phyloP scores from a whole-genome alignment of 129 eudicot genomes.

The Lonicera japonica region DNA sequence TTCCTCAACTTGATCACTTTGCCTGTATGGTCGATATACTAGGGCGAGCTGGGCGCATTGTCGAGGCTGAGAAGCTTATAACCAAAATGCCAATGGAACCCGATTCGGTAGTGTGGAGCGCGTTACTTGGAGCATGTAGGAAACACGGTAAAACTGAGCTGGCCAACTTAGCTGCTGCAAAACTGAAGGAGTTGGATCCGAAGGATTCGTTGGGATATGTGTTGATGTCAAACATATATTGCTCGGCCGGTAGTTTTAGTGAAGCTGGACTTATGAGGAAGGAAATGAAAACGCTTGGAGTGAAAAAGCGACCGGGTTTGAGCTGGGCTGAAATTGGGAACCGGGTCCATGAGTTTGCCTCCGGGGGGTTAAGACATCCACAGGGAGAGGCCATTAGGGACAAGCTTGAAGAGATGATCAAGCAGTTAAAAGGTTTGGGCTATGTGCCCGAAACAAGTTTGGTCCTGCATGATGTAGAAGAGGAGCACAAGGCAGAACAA shows the following conservation, averaged over 20 bases:
- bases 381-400: constrained; percentile 35
- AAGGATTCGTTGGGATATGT: constrained; percentile 62
- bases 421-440: constrained; percentile 45
- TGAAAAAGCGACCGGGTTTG: constrained; percentile 73
- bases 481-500: constrained; percentile 64
- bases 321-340: constrained; percentile 72
- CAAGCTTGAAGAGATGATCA: constrained; percentile 32
- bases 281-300: constrained; percentile 55
- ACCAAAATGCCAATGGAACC: constrained; percentile 65
- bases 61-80: constrained; percentile 55
- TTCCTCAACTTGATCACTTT: constrained; percentile 70
- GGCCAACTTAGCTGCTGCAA: constrained; percentile 47
- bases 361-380: constrained; percentile 62
- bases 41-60: constrained; percentile 54
- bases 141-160: constrained; percentile 55
- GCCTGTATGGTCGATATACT: constrained; percentile 84
- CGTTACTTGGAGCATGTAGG: constrained; percentile 69
- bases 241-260: constrained; percentile 43
- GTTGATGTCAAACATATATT: constrained; percentile 53
- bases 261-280: constrained; percentile 47
- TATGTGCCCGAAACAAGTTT: constrained; percentile 59
- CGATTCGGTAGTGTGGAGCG: constrained; percentile 74
- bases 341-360: constrained; percentile 63
- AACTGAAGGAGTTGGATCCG: constrained; percentile 57
- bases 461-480: constrained; percentile 58